Conservation (phyloP, 2,329 filamentous ascomycete species). For the Akanthomyces dipterigenus region DNA sequence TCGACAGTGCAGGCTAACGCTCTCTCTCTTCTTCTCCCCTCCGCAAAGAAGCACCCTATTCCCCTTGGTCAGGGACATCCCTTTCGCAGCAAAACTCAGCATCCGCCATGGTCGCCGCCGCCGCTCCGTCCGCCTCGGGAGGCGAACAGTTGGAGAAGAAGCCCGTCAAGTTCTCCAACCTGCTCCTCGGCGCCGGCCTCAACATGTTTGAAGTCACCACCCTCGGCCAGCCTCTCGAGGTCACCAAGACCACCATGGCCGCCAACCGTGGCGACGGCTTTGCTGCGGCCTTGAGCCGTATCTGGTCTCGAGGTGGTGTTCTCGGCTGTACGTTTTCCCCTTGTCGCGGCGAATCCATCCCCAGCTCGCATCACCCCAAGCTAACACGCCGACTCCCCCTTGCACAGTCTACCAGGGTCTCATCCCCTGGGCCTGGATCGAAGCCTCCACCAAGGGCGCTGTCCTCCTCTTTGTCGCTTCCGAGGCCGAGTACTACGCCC, state of each 20-base stretch:
- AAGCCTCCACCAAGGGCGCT: slow-evolving; percentile 98
- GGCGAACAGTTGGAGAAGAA: slow-evolving; percentile 79
- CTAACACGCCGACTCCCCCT: slow-evolving; percentile 19
- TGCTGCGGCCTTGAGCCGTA: slow-evolving; percentile 68
- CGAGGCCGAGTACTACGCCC: slow-evolving; percentile 94
- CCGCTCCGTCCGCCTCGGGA: slow-evolving; percentile 43
- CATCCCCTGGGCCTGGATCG: slow-evolving; percentile 99
- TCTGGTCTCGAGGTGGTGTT: slow-evolving; percentile 90
- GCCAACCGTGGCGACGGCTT: slow-evolving; percentile 91
- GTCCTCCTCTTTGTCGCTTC: slow-evolving; percentile 98
- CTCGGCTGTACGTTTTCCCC: slow-evolving; percentile 71
- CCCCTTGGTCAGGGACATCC: slow-evolving; percentile 98
- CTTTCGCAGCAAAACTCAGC: slow-evolving; percentile 36
- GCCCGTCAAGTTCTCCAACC: slow-evolving; percentile 98
- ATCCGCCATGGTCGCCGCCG: slow-evolving; percentile 52
- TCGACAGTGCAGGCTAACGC: not conserved
- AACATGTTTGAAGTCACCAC: slow-evolving; percentile 87
- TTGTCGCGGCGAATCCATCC: not conserved
- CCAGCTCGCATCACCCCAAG: not conserved
- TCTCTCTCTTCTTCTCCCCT: slow-evolving; percentile 17
- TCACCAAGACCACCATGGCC: slow-evolving; percentile 99
- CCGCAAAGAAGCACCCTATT: slow-evolving; percentile 77
- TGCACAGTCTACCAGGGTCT: slow-evolving; percentile 97
- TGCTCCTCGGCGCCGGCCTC: slow-evolving; percentile 87
- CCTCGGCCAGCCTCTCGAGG: slow-evolving; percentile 78